phyloP scores from a whole-genome alignment of 2,329 filamentous ascomycete species.

The Cladosporium velox region DNA sequence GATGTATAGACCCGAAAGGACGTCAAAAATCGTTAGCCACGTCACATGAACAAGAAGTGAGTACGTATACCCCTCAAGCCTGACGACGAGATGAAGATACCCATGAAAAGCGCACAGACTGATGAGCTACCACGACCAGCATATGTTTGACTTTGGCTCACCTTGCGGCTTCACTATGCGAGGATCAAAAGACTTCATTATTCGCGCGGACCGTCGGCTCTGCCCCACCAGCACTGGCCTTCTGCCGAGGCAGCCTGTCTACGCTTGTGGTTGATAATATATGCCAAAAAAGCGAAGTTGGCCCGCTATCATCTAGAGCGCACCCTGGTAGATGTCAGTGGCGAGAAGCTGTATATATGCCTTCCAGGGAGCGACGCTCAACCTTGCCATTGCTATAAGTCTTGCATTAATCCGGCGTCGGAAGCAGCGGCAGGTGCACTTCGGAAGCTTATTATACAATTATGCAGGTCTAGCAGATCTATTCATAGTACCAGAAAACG shows the following conservation, averaged over 20 bases:
- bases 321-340: neutral
- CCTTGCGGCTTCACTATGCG: neutral
- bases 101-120: constrained; percentile 3
- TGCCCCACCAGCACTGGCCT: neutral
- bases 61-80: neutral
- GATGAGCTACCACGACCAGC: neutral
- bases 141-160: constrained; percentile 1
- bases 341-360: neutral
- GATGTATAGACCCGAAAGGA: neutral
- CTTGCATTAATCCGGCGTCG: neutral
- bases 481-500: neutral
- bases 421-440: constrained; percentile 1
- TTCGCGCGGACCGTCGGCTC: neutral
- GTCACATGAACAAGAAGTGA: neutral
- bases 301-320: neutral
- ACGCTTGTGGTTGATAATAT: neutral
- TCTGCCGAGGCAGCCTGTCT: neutral
- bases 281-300: neutral
- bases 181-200: constrained; percentile 7
- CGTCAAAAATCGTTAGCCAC: neutral
- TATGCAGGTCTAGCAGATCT: neutral
- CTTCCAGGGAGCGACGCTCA: neutral
- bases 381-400: neutral
- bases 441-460: neutral
- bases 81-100: neutral